Percentiles rank a stretch among this genome's conserved stretches.
Evolutionary conservation across 2,329 filamentous ascomycete species (phyloP).

Genomic region (Stagonosporopsis cucurbitacearum): DNA sequence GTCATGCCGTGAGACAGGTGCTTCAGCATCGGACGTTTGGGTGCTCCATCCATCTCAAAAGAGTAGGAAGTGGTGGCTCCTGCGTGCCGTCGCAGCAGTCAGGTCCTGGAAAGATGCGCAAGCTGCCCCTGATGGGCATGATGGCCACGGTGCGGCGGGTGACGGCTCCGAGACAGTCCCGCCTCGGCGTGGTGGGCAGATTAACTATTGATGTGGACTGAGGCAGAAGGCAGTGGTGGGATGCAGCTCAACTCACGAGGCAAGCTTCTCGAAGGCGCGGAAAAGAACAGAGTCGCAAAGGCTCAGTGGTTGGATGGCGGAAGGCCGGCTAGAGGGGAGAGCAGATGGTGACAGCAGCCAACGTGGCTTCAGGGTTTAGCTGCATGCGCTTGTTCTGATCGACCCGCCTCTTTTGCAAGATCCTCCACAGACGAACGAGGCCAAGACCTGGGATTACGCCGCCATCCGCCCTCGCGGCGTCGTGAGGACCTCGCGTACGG

Average conservation of each 20-base stretch:
- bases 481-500: conserved; percentile 37
- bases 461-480: conserved; percentile 45
- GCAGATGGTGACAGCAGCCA: conserved; percentile 41
- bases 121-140: conserved; percentile 25
- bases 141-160: conserved; percentile 12
- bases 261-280: conserved; percentile 32
- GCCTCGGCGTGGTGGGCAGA: conserved; percentile 14
- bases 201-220: conserved; percentile 13
- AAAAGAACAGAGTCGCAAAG: conserved; percentile 3
- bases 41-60: neutral
- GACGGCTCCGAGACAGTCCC: conserved; percentile 12
- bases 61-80: conserved; percentile 4
- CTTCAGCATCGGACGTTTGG: conserved; percentile 2
- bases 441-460: conserved; percentile 41
- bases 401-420: conserved; percentile 47
- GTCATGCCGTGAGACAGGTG: conserved; percentile 12
- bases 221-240: conserved; percentile 19
- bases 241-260: conserved; percentile 30
- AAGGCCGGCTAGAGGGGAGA: conserved; percentile 31
- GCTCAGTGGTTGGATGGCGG: conserved; percentile 26
- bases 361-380: conserved; percentile 50
- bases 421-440: conserved; percentile 47
- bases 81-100: conserved; percentile 20
- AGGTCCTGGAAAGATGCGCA: conserved; percentile 27
- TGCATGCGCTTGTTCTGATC: conserved; percentile 50